Conservation (phyloP, 2,329 filamentous ascomycete genomes). For the Alternaria brassicae region DNA sequence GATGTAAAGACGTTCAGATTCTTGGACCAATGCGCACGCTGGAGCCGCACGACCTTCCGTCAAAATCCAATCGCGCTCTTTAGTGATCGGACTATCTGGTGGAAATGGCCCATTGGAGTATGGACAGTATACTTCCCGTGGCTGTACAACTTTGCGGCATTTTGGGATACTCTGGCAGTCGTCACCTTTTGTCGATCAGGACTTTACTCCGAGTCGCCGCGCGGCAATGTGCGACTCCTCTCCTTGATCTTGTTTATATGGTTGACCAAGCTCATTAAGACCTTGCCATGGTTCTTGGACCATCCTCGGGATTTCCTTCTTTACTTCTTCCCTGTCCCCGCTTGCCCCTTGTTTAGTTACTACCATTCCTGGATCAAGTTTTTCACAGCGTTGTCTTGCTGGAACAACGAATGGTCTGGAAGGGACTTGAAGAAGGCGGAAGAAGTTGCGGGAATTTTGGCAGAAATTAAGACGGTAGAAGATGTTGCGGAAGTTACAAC, state of each 20-base stretch:
- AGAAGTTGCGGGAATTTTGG: not conserved
- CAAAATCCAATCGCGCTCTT: slow-evolving; percentile 34
- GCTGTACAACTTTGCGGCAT: slow-evolving; percentile 34
- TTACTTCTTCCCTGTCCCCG: slow-evolving; percentile 27
- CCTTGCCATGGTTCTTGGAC: slow-evolving; percentile 27
- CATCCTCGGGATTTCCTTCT: slow-evolving; percentile 29
- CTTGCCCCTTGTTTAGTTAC: slow-evolving; percentile 27
- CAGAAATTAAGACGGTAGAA: not conserved
- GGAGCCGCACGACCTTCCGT: slow-evolving; percentile 35
- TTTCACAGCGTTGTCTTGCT: slow-evolving; percentile 21
- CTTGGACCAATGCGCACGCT: slow-evolving; percentile 31
- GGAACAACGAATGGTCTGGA: slow-evolving; percentile 27
- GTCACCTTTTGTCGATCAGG: slow-evolving; percentile 14
- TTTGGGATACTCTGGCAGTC: slow-evolving; percentile 30
- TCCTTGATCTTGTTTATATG: slow-evolving; percentile 21
- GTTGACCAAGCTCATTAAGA: slow-evolving; percentile 33
- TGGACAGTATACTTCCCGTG: slow-evolving; percentile 37
- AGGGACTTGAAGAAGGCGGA: slow-evolving; percentile 8
- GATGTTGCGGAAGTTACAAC: not conserved
- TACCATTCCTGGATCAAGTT: slow-evolving; percentile 29
- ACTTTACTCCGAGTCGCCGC: slow-evolving; percentile 12
- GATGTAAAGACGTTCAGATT: slow-evolving; percentile 23
- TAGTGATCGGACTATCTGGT: slow-evolving; percentile 32
- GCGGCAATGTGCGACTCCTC: not conserved
- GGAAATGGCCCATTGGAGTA: slow-evolving; percentile 29